phyloP scores from a whole-genome alignment of 352 stramenopile genomes.

The Globisporangium ultimum region DNA sequence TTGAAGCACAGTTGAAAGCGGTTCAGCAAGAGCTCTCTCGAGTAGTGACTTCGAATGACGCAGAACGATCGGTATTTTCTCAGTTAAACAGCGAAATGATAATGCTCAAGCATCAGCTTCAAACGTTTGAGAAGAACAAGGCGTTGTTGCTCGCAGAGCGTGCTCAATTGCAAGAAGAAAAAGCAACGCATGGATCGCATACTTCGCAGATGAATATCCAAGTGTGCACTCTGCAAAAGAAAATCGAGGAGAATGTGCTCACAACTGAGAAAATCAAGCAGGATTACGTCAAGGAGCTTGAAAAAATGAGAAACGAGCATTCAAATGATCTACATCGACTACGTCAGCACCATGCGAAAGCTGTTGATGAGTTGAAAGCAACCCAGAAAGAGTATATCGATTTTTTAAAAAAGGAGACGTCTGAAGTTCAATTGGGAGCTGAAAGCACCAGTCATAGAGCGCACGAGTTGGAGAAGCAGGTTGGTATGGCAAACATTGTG shows the following conservation, averaged over 20 bases:
- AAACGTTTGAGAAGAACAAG: conserved; percentile 42
- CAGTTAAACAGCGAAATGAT: conserved; percentile 51
- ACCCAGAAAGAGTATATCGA: conserved; percentile 44
- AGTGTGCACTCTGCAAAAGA: conserved; percentile 33
- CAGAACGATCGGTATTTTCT: conserved; percentile 25
- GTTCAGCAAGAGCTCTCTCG: conserved; percentile 46
- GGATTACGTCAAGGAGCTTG: conserved; percentile 41
- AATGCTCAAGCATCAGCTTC: conserved; percentile 51
- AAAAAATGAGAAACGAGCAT: conserved; percentile 40
- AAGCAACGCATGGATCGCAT: conserved; percentile 28
- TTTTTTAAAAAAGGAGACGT: conserved; percentile 45
- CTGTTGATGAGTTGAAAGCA: conserved; percentile 38
- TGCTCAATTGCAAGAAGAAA: conserved; percentile 31
- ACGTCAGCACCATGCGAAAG: conserved; percentile 36
- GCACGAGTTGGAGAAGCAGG: conserved; percentile 27
- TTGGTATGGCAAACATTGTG: conserved; percentile 4
- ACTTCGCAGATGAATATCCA: conserved; percentile 29
- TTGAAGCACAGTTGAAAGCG: conserved; percentile 41
- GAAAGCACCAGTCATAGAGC: conserved; percentile 24
- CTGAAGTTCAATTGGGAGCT: conserved; percentile 19
- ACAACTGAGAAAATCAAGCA: conserved; percentile 38
- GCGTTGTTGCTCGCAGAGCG: conserved; percentile 35
- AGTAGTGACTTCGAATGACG: conserved; percentile 28
- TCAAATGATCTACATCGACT: conserved; percentile 32
- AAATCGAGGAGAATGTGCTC: conserved; percentile 27